Percentiles rank a stretch among this genome's conserved stretches.
Conservation (phyloP, 1,284 basidiomycete genomes). For the Wolfiporia cocos region DNA sequence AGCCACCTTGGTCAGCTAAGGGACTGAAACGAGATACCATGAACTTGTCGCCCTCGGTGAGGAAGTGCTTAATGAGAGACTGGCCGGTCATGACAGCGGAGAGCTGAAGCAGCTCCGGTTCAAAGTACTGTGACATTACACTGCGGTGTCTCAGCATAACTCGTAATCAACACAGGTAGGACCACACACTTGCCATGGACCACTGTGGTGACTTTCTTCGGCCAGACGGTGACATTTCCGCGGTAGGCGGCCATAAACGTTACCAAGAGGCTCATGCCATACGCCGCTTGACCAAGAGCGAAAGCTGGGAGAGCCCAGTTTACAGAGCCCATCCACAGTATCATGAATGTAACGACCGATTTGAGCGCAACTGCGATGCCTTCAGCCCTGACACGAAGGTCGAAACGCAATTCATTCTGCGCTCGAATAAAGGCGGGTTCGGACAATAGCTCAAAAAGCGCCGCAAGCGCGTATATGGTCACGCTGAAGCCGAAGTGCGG, state of each 20-base stretch:
- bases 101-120: conserved; percentile 47
- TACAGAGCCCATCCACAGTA: conserved; percentile 47
- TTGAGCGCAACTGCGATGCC: conserved; percentile 76
- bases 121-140: conserved; percentile 34
- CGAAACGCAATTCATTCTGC: conserved; percentile 61
- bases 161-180: not conserved
- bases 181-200: conserved; percentile 26
- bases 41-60: conserved; percentile 95
- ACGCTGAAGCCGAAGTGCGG: conserved; percentile 62
- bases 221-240: conserved; percentile 14
- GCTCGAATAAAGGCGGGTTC: conserved; percentile 84
- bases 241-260: conserved; percentile 24
- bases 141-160: too few species aligned
- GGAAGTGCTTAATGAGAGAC: conserved; percentile 86
- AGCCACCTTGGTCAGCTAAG: conserved; percentile 85
- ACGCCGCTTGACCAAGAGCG: conserved; percentile 74
- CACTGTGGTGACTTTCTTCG: conserved; percentile 15
- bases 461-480: conserved; percentile 64
- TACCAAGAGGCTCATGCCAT: conserved; percentile 38
- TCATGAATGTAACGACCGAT: conserved; percentile 62
- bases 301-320: conserved; percentile 72
- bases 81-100: conserved; percentile 81
- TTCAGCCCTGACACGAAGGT: conserved; percentile 75
- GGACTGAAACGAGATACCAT: conserved; percentile 80
- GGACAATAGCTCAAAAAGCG: conserved; percentile 69